These are phyloP conservation scores for Mycena sanguinolenta DNA, from an alignment of 768 basidiomycete species.

Conservation along the genomic window DNA sequence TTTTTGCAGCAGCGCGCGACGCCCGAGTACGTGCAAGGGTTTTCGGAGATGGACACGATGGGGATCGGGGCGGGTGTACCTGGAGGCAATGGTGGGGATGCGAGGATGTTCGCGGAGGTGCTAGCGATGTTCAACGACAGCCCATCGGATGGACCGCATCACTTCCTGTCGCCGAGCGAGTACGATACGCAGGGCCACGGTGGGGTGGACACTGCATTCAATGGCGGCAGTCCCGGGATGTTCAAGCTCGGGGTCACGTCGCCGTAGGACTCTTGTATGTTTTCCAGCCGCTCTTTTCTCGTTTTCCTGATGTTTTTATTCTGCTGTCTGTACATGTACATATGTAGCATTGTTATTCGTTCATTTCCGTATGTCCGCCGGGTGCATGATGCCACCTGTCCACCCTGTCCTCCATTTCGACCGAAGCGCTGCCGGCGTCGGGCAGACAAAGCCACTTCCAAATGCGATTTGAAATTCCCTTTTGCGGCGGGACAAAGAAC, in stretches of 20 bases:
- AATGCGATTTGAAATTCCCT: background rate
- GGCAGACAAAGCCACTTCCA: background rate
- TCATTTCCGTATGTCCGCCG: background rate
- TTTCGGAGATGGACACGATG: slow-evolving; percentile 50
- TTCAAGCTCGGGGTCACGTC: slow-evolving; percentile 22
- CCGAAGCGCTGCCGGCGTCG: background rate
- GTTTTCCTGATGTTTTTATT: background rate
- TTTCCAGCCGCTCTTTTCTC: background rate
- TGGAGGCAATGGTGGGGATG: slow-evolving; percentile 50
- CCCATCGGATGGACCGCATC: slow-evolving; percentile 51
- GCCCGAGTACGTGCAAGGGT: slow-evolving; percentile 44
- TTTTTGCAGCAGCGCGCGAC: slow-evolving; percentile 59
- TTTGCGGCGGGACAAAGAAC: background rate
- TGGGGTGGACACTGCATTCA: slow-evolving; percentile 15
- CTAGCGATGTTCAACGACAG: slow-evolving; percentile 72
- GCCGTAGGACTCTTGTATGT: slow-evolving; percentile 4
- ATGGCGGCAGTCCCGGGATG: background rate
- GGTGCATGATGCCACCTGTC: too few relatives aligned
- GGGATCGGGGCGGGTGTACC: slow-evolving; percentile 32
- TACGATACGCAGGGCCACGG: slow-evolving; percentile 7
- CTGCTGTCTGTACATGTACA: background rate
- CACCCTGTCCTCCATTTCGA: background rate
- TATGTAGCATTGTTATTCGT: background rate
- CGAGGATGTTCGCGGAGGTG: slow-evolving; percentile 69
- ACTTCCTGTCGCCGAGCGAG: slow-evolving; percentile 35